Conservation (phyloP, 306 rosid species). For the Fagus crenata region DNA sequence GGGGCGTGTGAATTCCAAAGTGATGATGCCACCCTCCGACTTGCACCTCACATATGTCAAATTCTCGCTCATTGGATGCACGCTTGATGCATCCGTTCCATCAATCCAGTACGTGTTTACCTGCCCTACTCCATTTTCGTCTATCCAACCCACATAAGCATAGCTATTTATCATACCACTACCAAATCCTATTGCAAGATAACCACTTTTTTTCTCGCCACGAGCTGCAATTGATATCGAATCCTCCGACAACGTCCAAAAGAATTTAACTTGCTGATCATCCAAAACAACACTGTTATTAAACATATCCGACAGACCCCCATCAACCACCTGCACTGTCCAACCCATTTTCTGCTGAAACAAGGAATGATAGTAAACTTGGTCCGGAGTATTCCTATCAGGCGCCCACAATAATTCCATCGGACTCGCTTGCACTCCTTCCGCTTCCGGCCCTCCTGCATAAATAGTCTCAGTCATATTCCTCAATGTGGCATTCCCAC, state of each 20-base stretch:
- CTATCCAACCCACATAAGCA: conserved; percentile 87
- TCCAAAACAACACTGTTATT: conserved; percentile 83
- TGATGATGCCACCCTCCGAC: conserved; percentile 75
- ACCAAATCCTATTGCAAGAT: conserved; percentile 87
- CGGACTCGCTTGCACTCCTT: conserved; percentile 90
- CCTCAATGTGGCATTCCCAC: conserved; percentile 86
- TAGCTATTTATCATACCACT: conserved; percentile 72
- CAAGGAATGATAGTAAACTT: conserved; percentile 70
- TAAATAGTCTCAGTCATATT: conserved; percentile 70
- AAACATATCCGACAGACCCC: conserved; percentile 92
- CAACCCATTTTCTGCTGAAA: conserved; percentile 87
- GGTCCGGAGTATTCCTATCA: conserved; percentile 78
- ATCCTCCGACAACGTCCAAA: conserved; percentile 73
- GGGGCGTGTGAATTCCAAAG: conserved; percentile 84
- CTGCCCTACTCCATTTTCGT: conserved; percentile 60
- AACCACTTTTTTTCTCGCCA: conserved; percentile 92
- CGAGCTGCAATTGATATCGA: conserved; percentile 82
- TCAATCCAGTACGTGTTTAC: conserved; percentile 82
- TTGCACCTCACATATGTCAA: conserved; percentile 78
- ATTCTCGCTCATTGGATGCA: conserved; percentile 67
- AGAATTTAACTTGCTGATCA: conserved; percentile 90
- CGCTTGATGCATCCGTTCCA: conserved; percentile 64
- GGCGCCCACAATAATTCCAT: conserved; percentile 75
- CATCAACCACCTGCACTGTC: conserved; percentile 90
- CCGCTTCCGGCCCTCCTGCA: conserved; percentile 77